These are phyloP conservation scores for Penicillium coffeae DNA, from an alignment of 495 filamentous ascomycete species.

Conservation along the genomic window DNA sequence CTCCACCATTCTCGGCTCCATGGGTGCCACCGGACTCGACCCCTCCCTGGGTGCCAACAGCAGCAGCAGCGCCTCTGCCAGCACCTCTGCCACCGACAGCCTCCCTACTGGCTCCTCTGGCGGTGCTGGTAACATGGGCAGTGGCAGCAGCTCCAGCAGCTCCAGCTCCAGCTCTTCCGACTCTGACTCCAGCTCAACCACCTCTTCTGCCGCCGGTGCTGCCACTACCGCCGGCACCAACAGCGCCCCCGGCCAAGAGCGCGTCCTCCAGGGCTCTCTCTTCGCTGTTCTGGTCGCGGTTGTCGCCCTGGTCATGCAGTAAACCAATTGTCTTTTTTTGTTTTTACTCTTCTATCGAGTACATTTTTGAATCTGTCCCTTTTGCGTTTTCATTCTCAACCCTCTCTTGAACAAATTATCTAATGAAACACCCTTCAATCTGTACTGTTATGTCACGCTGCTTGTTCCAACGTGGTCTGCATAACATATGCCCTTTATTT, in stretches of 20 bases:
- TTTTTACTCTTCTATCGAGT: slow-evolving; percentile 16
- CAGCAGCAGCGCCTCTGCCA: slow-evolving; percentile 20
- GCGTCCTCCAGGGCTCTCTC: slow-evolving; percentile 48
- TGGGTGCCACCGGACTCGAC: slow-evolving; percentile 72
- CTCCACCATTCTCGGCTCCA: slow-evolving; percentile 70
- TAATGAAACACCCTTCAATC: background rate
- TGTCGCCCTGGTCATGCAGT: slow-evolving; percentile 52
- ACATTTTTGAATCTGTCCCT: slow-evolving; percentile 10
- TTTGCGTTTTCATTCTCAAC: background rate
- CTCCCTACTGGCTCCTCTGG: slow-evolving; percentile 36
- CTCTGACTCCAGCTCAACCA: slow-evolving; percentile 16
- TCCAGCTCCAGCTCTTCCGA: slow-evolving; percentile 18
- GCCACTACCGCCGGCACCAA: slow-evolving; percentile 9
- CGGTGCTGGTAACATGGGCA: slow-evolving; percentile 14
- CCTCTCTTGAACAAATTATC: slow-evolving; percentile 13
- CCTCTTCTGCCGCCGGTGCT: slow-evolving; percentile 8
- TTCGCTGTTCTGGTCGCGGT: slow-evolving; percentile 55
- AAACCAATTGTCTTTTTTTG: slow-evolving; percentile 20
- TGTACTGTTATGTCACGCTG: background rate
- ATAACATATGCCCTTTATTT: background rate
- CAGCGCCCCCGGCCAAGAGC: slow-evolving; percentile 40
- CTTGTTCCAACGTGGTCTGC: background rate
- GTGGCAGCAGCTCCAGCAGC: background rate
- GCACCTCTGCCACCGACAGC: slow-evolving; percentile 27
- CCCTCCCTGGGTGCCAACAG: slow-evolving; percentile 47